Evolutionary conservation across 768 basidiomycete species (phyloP).

Genomic region (Pulveroboletus sp.): DNA sequence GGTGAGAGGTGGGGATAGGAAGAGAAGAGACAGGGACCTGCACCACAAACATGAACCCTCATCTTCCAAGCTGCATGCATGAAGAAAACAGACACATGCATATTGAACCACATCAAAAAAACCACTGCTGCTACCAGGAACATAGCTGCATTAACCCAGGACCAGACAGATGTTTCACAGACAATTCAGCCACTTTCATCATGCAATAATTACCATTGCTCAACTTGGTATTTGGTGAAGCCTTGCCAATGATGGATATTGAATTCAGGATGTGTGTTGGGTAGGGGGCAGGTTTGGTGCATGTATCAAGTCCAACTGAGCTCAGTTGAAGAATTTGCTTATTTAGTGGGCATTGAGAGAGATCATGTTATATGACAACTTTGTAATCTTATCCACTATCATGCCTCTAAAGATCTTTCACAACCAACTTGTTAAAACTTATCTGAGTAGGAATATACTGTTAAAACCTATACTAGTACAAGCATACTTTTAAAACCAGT

Average conservation of each 20-base stretch:
- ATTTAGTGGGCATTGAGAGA: too few species aligned
- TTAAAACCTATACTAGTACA: too few species aligned
- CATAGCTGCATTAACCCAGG: constrained; percentile 34
- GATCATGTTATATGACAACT: too few species aligned
- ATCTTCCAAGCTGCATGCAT: too few species aligned
- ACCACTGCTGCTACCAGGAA: constrained; percentile 13
- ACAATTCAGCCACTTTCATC: constrained; percentile 36
- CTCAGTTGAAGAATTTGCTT: too few species aligned
- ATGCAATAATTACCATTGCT: constrained; percentile 44
- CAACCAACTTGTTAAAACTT: too few species aligned
- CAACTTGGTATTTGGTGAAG: constrained; percentile 57
- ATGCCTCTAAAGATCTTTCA: too few species aligned
- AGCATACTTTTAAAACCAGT: too few species aligned
- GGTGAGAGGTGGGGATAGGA: not conserved
- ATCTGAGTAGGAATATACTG: too few species aligned
- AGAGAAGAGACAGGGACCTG: not conserved
- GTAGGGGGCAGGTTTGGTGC: constrained; percentile 35
- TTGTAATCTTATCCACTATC: too few species aligned
- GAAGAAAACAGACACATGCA: constrained; percentile 12
- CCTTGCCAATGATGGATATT: constrained; percentile 41
- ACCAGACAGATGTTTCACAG: constrained; percentile 27
- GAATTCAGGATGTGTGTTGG: constrained; percentile 47
- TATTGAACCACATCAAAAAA: not conserved
- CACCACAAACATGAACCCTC: too few species aligned
- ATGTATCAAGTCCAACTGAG: constrained; percentile 25